Base-by-base conservation (phyloP, 176 grass and related monocot species). In the Calamus simplicifolius region DNA sequence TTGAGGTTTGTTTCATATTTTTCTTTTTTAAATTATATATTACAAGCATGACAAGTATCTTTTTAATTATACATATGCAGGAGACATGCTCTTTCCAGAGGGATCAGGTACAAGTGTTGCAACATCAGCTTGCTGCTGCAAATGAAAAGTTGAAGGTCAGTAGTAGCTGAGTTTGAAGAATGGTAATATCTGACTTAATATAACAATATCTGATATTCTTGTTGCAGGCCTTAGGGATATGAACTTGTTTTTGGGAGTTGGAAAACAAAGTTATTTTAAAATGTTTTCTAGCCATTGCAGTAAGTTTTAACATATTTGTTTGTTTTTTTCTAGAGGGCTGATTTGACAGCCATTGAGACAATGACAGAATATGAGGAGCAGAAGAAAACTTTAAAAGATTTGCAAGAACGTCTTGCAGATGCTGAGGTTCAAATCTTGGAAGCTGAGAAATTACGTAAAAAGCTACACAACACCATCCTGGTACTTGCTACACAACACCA, bases 401-500 rank as follows among this genome's bases (percentile, higher is more conserved):
- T 99, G 5, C 78, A 82, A 68, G 70, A 89, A 49, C 88, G 66
- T 19, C 79, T 99, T 31, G 69, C 73, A 38, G 64, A 74, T 54
- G 94, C 94, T 5, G 94, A 99, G 31, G 77, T 70, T 73, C 94
- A 85, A 75, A 89, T 93, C 29, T 53, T 79, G 58, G 88, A 99
- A 81, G 88, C 69, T 17, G 93, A 97, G 4, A 81, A 79, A 23
- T 52, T 91, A 59, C 87, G 93, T 6, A 97, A 91, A 75, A 97
- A 79, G 56, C 43, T 93, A n/a, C 94, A 99, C n/a, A 99, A 99
- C 16, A 93, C 88, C 4, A 99, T 99, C 78, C 50, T 93, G 88
- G 94, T 99, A 76, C 43, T 51, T 35, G 56, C 43, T 93, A n/a
- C 94, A 99, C n/a, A 99, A 99, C 16, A 93, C 88, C 4, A 99